A percentile compares a stretch with the other conserved stretches of the same genome.
Conservation (phyloP, 305 asterid species). For the Fraxinus paxiana region DNA sequence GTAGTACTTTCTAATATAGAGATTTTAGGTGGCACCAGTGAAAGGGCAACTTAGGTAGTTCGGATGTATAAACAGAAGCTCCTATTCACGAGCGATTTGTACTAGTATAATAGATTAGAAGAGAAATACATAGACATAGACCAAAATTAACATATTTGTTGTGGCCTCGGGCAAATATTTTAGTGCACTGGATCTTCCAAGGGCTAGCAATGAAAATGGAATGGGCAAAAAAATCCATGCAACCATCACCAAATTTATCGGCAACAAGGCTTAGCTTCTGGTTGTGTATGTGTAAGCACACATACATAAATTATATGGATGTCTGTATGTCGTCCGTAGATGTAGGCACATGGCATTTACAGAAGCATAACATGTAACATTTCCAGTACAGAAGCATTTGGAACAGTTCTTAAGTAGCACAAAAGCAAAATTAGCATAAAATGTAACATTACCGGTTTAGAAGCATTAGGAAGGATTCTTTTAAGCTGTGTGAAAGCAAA, state of each 20-base stretch:
- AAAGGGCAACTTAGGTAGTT: neutral
- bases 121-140: neutral
- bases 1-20: neutral
- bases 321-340: neutral
- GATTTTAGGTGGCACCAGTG: neutral
- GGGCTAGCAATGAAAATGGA: neutral
- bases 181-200: neutral
- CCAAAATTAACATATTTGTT: neutral
- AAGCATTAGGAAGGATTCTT: constrained; percentile 83
- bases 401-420: neutral
- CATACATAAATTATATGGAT: neutral
- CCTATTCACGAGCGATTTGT: neutral
- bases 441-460: constrained; percentile 60
- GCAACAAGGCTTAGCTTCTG: neutral
- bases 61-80: neutral
- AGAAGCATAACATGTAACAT: neutral
- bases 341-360: neutral
- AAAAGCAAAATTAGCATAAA: neutral
- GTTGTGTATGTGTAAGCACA: neutral
- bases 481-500: constrained; percentile 76
- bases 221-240: neutral
- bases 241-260: neutral
- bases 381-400: neutral
- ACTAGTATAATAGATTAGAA: neutral
- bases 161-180: neutral